Percentiles rank a stretch among this genome's conserved stretches.
phyloP scores from a whole-genome alignment of 2,329 filamentous ascomycete genomes.

The Cladosporium cucumerinum region DNA sequence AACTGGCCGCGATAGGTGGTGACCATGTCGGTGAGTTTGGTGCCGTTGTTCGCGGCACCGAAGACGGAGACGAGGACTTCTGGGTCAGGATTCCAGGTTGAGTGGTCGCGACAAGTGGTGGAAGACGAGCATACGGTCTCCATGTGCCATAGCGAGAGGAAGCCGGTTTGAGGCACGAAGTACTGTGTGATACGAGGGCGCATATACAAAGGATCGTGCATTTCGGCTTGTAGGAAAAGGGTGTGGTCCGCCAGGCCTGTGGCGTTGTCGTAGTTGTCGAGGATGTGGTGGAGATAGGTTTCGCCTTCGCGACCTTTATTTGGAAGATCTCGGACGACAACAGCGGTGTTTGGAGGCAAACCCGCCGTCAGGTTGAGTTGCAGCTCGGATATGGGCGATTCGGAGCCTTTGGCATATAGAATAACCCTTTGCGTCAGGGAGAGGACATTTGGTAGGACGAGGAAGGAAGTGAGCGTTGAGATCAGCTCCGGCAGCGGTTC shows the following conservation, averaged over 20 bases:
- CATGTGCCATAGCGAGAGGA: conserved; percentile 43
- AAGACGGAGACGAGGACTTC: conserved; percentile 39
- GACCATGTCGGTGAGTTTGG: conserved; percentile 27
- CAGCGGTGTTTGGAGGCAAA: not conserved
- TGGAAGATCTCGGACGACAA: conserved; percentile 28
- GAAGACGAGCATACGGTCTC: conserved; percentile 34
- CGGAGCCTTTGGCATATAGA: conserved; percentile 20
- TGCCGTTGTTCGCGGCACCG: conserved; percentile 24
- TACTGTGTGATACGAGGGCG: conserved; percentile 39
- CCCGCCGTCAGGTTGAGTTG: conserved; percentile 2
- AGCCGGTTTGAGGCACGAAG: conserved; percentile 42
- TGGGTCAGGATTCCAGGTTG: conserved; percentile 40
- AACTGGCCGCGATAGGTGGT: conserved; percentile 50
- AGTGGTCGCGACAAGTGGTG: conserved; percentile 39
- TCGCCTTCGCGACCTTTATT: conserved; percentile 47
- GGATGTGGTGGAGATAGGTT: conserved; percentile 47
- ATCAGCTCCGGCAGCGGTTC: conserved; percentile 17
- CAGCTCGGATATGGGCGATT: conserved; percentile 4
- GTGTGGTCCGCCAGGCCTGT: conserved; percentile 42
- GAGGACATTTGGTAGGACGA: conserved; percentile 5
- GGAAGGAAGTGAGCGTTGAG: conserved; percentile 13
- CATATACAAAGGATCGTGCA: conserved; percentile 41
- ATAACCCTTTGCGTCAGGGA: conserved; percentile 15
- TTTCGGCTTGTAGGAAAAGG: conserved; percentile 48
- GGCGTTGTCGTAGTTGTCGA: conserved; percentile 38